These are phyloP conservation scores for Hemisphaericaspora xylanilytica DNA, from an alignment of 1,139 yeast species.

Conservation along the genomic window DNA sequence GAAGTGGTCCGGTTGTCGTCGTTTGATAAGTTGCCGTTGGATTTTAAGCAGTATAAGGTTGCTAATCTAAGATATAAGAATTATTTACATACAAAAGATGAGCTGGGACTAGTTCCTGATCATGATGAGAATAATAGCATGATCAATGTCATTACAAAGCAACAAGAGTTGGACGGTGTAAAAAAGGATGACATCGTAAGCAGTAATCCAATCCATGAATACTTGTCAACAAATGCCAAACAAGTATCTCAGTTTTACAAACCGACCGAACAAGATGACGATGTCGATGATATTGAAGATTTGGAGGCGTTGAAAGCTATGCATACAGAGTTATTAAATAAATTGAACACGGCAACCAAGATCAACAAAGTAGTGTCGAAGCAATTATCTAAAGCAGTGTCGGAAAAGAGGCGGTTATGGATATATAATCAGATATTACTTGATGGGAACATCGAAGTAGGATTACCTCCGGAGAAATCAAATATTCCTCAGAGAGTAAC, in stretches of 20 bases:
- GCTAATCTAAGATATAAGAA: conserved; percentile 33
- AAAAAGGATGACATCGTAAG: conserved; percentile 5
- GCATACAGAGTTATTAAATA: conserved; percentile 19
- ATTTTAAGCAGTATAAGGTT: conserved; percentile 33
- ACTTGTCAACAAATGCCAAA: conserved; percentile 8
- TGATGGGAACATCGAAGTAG: conserved; percentile 46
- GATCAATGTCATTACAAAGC: conserved; percentile 13
- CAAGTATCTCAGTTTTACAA: conserved; percentile 8
- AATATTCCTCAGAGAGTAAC: conserved; percentile 21
- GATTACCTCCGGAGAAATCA: conserved; percentile 30
- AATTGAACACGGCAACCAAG: conserved; percentile 45
- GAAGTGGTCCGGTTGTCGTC: conserved; percentile 10
- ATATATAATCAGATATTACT: conserved; percentile 55
- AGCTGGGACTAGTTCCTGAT: conserved; percentile 12
- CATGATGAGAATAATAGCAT: conserved; percentile 12
- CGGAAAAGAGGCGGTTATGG: conserved; percentile 49
- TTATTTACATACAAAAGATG: conserved; percentile 14
- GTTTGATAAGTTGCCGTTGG: conserved; percentile 30
- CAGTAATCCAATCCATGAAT: conserved; percentile 9
- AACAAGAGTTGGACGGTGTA: conserved; percentile 12
- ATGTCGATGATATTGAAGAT: conserved; percentile 19
- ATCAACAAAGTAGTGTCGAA: conserved; percentile 45
- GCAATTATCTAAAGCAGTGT: conserved; percentile 36
- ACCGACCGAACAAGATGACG: conserved; percentile 8
- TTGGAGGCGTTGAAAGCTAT: conserved; percentile 20